Evolutionary conservation across 345 rosid genomes (phyloP).

Genomic region (Pistacia integerrima): DNA sequence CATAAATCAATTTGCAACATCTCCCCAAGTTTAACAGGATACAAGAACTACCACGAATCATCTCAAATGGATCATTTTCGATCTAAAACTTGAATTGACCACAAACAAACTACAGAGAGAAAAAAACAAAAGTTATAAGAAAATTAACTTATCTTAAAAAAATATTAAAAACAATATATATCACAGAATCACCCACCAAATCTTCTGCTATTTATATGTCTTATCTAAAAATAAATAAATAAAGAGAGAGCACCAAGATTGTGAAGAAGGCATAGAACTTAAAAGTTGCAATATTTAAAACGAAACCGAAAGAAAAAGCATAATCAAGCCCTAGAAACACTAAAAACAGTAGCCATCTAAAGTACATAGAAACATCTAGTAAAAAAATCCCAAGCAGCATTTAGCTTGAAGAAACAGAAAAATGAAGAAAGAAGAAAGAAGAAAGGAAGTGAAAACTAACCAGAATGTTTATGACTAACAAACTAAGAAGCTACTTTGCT

Average conservation of each 20-base stretch:
- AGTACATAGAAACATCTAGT: neutral
- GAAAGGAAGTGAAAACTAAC: conserved; percentile 25
- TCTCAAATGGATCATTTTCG: neutral
- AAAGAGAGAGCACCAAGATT: neutral
- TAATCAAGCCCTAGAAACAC: neutral
- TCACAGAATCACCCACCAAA: neutral
- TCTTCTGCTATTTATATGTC: neutral
- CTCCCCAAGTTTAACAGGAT: neutral
- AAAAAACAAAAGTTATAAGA: neutral
- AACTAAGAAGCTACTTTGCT: conserved; percentile 14
- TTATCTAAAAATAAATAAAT: neutral
- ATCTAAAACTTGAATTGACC: conserved; percentile 3
- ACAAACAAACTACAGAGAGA: neutral
- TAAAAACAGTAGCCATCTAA: neutral
- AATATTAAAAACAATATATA: neutral
- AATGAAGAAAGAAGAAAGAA: neutral
- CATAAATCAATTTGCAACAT: neutral
- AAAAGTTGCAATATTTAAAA: neutral
- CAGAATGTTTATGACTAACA: conserved; percentile 20
- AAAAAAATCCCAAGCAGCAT: neutral
- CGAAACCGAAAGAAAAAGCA: neutral
- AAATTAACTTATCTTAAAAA: neutral
- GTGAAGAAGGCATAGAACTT: neutral
- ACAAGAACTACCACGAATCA: neutral
- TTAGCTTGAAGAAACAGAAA: neutral